A percentile compares a stretch with the other conserved stretches of the same genome.
These are phyloP conservation scores for Balamuthia mandrillaris DNA, from an alignment of 208 protist species.

Conservation along the genomic window DNA sequence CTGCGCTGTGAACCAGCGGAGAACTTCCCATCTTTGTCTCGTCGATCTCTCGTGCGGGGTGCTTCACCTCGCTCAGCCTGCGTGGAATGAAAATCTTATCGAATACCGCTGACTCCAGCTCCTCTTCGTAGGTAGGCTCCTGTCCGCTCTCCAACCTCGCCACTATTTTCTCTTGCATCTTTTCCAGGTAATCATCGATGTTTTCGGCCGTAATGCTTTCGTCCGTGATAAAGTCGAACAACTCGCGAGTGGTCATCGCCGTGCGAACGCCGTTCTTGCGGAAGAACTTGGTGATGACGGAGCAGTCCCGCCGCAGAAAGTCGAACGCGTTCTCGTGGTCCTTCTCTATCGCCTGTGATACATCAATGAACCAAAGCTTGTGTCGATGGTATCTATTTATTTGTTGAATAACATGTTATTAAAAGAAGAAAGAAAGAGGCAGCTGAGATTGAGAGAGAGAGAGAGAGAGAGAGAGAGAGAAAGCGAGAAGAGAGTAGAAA, in stretches of 20 bases:
- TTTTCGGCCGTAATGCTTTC: constrained; percentile 52
- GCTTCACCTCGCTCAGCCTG: not conserved
- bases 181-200: constrained; percentile 63
- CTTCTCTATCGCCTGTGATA: constrained; percentile 96
- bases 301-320: constrained; percentile 84
- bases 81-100: not conserved
- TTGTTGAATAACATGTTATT: constrained; percentile 31
- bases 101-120: not conserved
- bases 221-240: constrained; percentile 81
- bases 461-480: too few species aligned
- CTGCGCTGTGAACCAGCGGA: not conserved
- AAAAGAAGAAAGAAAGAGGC: constrained; percentile 53
- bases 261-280: constrained; percentile 44
- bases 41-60: not conserved
- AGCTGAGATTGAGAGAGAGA: too few species aligned
- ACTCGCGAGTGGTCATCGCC: constrained; percentile 64
- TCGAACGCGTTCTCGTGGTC: constrained; percentile 95
- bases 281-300: constrained; percentile 74
- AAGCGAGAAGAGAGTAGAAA: not conserved
- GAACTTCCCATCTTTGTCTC: not conserved
- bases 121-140: not conserved
- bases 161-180: constrained; percentile 38
- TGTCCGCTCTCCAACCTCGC: not conserved
- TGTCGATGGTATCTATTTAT: constrained; percentile 62
- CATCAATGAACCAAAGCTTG: constrained; percentile 95